Percentiles rank a stretch among this genome's conserved stretches.
phyloP scores from a whole-genome alignment of 2,329 filamentous ascomycete genomes.

The Calonectria fujianensis region DNA sequence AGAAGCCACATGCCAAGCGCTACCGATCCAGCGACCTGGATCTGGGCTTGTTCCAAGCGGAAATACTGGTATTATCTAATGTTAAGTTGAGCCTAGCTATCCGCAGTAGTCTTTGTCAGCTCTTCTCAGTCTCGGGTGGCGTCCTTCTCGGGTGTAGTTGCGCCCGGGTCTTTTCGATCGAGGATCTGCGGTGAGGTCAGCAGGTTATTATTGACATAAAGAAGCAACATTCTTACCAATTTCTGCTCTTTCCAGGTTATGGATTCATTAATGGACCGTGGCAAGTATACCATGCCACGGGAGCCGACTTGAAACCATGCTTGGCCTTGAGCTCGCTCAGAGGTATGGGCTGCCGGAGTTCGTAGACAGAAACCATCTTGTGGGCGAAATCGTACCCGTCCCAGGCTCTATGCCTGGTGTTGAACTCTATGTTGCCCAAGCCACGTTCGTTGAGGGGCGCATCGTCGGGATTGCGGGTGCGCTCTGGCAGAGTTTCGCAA shows the following conservation, averaged over 20 bases:
- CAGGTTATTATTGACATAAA: too few species aligned
- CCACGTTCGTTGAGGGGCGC: conserved; percentile 46
- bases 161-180: neutral
- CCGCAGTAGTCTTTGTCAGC: neutral
- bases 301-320: conserved; percentile 6
- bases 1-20: neutral
- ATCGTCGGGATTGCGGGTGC: conserved; percentile 44
- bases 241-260: neutral
- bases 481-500: conserved; percentile 46
- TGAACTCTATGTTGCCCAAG: conserved; percentile 55
- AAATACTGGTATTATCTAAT: neutral
- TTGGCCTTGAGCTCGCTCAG: neutral
- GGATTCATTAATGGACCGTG: neutral
- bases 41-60: neutral
- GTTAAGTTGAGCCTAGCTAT: neutral
- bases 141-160: neutral
- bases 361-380: conserved; percentile 50
- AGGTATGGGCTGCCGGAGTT: conserved; percentile 18
- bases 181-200: neutral
- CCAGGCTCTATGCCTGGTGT: conserved; percentile 49
- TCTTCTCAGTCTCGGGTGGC: too few species aligned
- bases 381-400: conserved; percentile 56
- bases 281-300: conserved; percentile 8
- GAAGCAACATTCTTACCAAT: neutral
- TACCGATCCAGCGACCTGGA: neutral